These are phyloP conservation scores for Agaricus subrufescens DNA, from an alignment of 768 basidiomycete species.

Conservation along the genomic window DNA sequence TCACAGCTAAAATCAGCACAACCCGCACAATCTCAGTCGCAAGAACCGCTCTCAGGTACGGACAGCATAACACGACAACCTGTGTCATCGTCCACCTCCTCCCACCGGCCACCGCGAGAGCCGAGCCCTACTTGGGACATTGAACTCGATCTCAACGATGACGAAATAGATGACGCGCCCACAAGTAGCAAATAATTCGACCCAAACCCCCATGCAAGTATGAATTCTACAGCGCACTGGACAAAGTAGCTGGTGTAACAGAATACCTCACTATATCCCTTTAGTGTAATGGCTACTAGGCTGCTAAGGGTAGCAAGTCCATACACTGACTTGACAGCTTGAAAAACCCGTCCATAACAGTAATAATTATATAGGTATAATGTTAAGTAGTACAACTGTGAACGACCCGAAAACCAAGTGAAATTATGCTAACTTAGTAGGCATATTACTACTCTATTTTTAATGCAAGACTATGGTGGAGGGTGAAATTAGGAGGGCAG, in stretches of 20 bases:
- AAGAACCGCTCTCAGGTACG: neutral
- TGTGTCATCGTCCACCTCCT: neutral
- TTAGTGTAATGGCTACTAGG: too few species aligned
- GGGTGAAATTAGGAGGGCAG: neutral
- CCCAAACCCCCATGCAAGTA: too few species aligned
- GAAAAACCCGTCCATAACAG: too few species aligned
- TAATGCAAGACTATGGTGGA: too few species aligned
- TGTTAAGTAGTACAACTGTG: too few species aligned
- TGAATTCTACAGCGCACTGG: too few species aligned
- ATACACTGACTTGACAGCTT: too few species aligned
- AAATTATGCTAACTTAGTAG: neutral
- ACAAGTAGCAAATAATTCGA: too few species aligned
- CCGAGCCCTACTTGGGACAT: conserved; percentile 72
- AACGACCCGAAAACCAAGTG: neutral
- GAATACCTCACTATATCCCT: too few species aligned
- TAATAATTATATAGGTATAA: neutral
- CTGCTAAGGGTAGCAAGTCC: too few species aligned
- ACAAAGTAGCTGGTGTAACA: too few species aligned
- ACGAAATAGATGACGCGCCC: neutral
- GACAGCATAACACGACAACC: neutral
- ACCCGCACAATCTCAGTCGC: conserved; percentile 12
- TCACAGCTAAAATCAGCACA: neutral
- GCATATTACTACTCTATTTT: too few species aligned
- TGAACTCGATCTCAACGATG: conserved; percentile 48
- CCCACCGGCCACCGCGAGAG: conserved; percentile 26